phyloP scores from a whole-genome alignment of 2,329 filamentous ascomycete species.

The Arthrocladium fulminans region DNA sequence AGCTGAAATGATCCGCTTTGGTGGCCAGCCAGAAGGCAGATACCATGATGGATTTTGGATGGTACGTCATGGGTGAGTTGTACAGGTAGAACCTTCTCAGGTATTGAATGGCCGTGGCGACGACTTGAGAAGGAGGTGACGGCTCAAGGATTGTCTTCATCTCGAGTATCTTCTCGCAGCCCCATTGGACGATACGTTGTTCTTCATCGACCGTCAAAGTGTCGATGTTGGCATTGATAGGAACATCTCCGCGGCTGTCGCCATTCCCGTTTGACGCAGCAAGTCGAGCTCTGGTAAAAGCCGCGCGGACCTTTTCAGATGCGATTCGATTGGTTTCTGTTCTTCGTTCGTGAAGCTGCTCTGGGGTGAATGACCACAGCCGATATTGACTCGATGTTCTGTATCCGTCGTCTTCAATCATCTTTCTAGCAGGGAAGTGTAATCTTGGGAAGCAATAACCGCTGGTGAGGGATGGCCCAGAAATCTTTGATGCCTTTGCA shows the following conservation, averaged over 20 bases:
- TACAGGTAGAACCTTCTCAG: slow-evolving; percentile 91
- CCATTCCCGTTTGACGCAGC: slow-evolving; percentile 21
- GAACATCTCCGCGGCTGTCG: slow-evolving; percentile 24
- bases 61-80: slow-evolving; percentile 94
- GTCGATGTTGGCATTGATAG: slow-evolving; percentile 31
- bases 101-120: slow-evolving; percentile 73
- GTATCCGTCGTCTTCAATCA: slow-evolving; percentile 89
- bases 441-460: no score
- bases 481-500: no score
- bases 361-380: slow-evolving; percentile 81
- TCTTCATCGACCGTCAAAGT: slow-evolving; percentile 81
- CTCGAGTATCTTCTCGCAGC: slow-evolving; percentile 54
- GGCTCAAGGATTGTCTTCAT: slow-evolving; percentile 51
- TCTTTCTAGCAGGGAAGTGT: slow-evolving; percentile 25
- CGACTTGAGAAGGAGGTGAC: slow-evolving; percentile 45
- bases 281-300: slow-evolving; percentile 40
- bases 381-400: slow-evolving; percentile 81
- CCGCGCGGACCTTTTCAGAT: slow-evolving; percentile 54
- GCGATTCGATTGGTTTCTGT: slow-evolving; percentile 72
- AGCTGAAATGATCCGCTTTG: slow-evolving; percentile 77
- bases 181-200: slow-evolving; percentile 69
- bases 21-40: slow-evolving; percentile 87
- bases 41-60: slow-evolving; percentile 78
- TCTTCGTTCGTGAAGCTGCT: slow-evolving; percentile 62
- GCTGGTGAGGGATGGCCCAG: no score